Percentiles rank a stretch among this genome's conserved stretches.
Conservation (phyloP, 805 yeast genomes). For the Kluyveromyces siamensis region DNA sequence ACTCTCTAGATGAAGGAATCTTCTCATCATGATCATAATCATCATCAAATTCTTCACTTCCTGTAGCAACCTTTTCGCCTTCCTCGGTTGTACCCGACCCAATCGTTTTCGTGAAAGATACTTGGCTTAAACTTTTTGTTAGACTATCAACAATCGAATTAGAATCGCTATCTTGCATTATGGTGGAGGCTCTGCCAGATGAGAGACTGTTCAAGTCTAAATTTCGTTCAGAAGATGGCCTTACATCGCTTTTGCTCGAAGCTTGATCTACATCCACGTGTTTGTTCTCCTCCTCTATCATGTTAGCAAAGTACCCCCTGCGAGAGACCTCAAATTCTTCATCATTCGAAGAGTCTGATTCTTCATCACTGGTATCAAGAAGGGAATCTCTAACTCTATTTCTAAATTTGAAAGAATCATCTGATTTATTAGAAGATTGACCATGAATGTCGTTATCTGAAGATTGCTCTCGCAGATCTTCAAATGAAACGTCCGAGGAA, state of each 20-base stretch:
- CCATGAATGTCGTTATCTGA: neutral
- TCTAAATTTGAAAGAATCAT: conserved; percentile 8
- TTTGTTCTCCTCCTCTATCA: conserved; percentile 11
- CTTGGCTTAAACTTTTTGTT: neutral
- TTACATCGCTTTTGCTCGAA: conserved; percentile 1
- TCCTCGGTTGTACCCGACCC: neutral
- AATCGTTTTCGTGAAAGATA: neutral
- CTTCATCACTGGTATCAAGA: conserved; percentile 12
- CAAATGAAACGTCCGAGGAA: conserved; percentile 4
- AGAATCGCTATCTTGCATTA: neutral
- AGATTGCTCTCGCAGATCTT: neutral
- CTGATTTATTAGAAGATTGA: conserved; percentile 2
- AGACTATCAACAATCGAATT: neutral
- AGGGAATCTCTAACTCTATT: conserved; percentile 10
- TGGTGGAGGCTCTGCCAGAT: conserved; percentile 1
- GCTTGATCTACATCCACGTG: neutral
- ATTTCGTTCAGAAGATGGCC: neutral
- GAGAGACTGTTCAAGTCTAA: neutral
- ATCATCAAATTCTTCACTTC: neutral
- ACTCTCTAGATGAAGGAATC: conserved; percentile 8
- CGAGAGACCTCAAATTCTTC: conserved; percentile 13
- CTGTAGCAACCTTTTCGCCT: neutral
- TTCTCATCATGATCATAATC: conserved; percentile 5
- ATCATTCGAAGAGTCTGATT: conserved; percentile 3
- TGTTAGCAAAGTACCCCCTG: conserved; percentile 21